Conservation (phyloP, 1,139 yeast genomes). For the Saccharomycopsis phalli region DNA sequence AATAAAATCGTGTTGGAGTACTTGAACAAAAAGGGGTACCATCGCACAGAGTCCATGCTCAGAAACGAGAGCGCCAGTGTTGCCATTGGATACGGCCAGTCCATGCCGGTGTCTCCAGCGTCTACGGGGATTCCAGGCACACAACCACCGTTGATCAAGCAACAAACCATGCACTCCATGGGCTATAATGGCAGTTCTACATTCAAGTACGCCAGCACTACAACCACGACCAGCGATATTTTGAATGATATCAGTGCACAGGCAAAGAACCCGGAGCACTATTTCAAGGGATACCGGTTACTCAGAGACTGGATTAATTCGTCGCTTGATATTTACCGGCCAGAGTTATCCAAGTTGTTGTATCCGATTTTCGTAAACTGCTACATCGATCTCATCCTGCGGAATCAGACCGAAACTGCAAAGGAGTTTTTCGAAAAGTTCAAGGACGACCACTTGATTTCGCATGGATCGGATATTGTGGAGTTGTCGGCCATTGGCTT, state of each 20-base stretch:
- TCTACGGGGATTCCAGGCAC: constrained; percentile 25
- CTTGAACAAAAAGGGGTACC: constrained; percentile 87
- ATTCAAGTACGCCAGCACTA: constrained; percentile 4
- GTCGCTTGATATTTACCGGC: constrained; percentile 84
- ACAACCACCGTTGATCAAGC: constrained; percentile 21
- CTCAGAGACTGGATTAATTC: constrained; percentile 86
- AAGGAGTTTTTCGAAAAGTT: constrained; percentile 69
- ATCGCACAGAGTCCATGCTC: constrained; percentile 87
- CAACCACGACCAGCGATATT: constrained; percentile 12
- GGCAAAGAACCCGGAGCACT: constrained; percentile 58
- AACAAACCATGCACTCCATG: constrained; percentile 18
- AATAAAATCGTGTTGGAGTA: constrained; percentile 88
- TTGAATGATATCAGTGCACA: constrained; percentile 10
- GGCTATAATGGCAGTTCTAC: background rate
- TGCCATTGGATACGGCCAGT: constrained; percentile 22
- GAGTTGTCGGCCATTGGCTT: constrained; percentile 65
- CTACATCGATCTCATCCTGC: constrained; percentile 62
- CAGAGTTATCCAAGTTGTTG: constrained; percentile 73
- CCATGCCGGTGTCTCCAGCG: constrained; percentile 28
- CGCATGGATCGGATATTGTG: constrained; percentile 73
- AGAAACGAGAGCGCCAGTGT: constrained; percentile 49
- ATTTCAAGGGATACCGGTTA: constrained; percentile 68
- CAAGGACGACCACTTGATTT: constrained; percentile 60
- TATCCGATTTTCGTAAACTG: constrained; percentile 90
- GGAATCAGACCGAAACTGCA: constrained; percentile 52